These are phyloP conservation scores for Sextonia rubra DNA, from an alignment of 164 flowering plant species.

Conservation along the genomic window DNA sequence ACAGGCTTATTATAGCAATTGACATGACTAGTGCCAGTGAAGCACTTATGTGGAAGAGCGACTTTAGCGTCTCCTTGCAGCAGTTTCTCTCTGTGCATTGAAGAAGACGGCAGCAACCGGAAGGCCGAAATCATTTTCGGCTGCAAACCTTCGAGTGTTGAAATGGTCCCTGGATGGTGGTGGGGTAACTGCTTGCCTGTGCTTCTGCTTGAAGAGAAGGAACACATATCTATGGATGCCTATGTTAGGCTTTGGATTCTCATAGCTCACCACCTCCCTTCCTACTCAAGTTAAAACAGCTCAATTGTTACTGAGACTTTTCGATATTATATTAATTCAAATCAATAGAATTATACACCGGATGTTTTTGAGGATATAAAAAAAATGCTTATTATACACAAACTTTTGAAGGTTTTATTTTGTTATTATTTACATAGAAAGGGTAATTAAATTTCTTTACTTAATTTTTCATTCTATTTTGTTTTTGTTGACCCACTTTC, in stretches of 20 bases:
- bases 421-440: no score
- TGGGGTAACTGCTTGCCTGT: constrained; percentile 39
- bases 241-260: constrained; percentile 79
- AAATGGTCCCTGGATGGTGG: constrained; percentile 60
- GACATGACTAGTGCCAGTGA: no score
- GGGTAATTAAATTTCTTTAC: no score
- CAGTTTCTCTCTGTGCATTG: constrained; percentile 87
- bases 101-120: constrained; percentile 90
- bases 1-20: no score
- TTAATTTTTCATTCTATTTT: no score
- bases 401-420: no score
- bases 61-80: constrained; percentile 65
- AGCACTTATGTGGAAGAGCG: neutral
- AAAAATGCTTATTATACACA: no score
- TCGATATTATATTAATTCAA: no score
- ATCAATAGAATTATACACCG: no score
- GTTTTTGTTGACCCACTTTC: no score
- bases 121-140: constrained; percentile 59
- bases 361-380: no score
- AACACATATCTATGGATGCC: constrained; percentile 91
- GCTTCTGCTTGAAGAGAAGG: constrained; percentile 67
- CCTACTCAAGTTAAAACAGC: constrained; percentile 29
- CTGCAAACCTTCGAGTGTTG: constrained; percentile 61
- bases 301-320: no score
- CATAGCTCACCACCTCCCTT: constrained; percentile 62